Base-by-base conservation (phyloP, 176 grass and related monocot species). In the Oryza officinalis region DNA sequence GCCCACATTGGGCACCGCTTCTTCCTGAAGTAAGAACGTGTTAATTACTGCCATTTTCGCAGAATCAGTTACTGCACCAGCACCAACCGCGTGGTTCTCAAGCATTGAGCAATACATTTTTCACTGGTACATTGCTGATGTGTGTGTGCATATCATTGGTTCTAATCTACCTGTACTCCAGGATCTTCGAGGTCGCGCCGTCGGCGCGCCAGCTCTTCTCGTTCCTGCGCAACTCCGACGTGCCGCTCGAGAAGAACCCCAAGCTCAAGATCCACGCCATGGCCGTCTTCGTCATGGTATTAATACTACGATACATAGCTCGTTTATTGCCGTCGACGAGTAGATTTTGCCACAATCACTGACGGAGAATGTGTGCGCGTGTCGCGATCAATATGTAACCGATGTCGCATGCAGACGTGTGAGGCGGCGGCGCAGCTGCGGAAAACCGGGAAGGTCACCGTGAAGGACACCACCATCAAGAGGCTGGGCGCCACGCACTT, bases 111-210 rank as follows among this genome's bases (percentile, higher is more conserved):
- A 38, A 7, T 38, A 38, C 37, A 38, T 38, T 38, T 30, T 38
- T 38, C 37, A 8, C 37, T 8, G 7, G 35, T 37, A 37, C 45
- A 14, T 47, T 52, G 50, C 22, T 87, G 61, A 35, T 4, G 2
- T 82, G 38, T 17, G 17, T 6, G 32, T 3, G 31, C 7, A 8
- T 10, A 8, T 10, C 63, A 38, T 38, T 45, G 23, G 33, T 13
- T 3, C 50, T 54, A 54, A 18, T 54, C 17, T 54, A 4, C 8
- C 37, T 49, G 1, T 4, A 15, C 40, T 64, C 17, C 88, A 97
- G 93, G 76, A 79, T 98, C 31, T 98, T 98, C 5, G 96, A 96
- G 83, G 90, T 98, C 26, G 91, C 96, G 23, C 96, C 96, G 60
- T 98, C 96, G 50, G 89, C 87, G 23, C 83, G 40, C 63, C 60